Evolutionary conservation across 371 early-diverging fungal genomes (phyloP).

Genomic region (Blyttiomyces sp.): DNA sequence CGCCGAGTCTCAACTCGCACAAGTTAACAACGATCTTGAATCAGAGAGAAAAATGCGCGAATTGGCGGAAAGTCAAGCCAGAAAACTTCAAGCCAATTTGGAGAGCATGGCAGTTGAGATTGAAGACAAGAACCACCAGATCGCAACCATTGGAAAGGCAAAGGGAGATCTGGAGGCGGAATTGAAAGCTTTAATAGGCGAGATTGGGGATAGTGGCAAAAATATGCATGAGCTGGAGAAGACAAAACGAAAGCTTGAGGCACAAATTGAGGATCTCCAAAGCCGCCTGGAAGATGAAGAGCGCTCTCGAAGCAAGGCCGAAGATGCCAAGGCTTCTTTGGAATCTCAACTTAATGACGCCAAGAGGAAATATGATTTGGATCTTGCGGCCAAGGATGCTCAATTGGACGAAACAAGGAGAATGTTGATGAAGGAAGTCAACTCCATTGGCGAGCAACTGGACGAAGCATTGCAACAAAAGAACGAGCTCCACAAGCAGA

Average conservation of each 20-base stretch:
- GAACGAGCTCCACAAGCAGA: constrained; percentile 55
- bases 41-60: constrained; percentile 69
- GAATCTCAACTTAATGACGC: constrained; percentile 67
- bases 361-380: constrained; percentile 59
- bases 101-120: constrained; percentile 58
- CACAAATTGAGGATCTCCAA: constrained; percentile 55
- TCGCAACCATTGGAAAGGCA: constrained; percentile 51
- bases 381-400: constrained; percentile 63
- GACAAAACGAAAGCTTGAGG: constrained; percentile 58
- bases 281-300: constrained; percentile 64
- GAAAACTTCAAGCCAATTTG: constrained; percentile 57
- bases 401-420: constrained; percentile 72
- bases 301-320: constrained; percentile 49
- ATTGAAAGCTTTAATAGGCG: constrained; percentile 67
- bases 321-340: constrained; percentile 59
- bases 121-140: constrained; percentile 54
- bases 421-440: constrained; percentile 71
- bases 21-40: constrained; percentile 52
- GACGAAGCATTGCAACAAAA: constrained; percentile 58
- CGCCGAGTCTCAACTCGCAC: constrained; percentile 51
- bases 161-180: constrained; percentile 71
- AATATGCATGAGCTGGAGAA: constrained; percentile 74
- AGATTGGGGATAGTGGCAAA: constrained; percentile 75
- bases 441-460: constrained; percentile 68
- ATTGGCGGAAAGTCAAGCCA: constrained; percentile 50